Evolutionary conservation across 192 early-diverging fungal species (phyloP).

Genomic region (Globomyces pollinis-pini): DNA sequence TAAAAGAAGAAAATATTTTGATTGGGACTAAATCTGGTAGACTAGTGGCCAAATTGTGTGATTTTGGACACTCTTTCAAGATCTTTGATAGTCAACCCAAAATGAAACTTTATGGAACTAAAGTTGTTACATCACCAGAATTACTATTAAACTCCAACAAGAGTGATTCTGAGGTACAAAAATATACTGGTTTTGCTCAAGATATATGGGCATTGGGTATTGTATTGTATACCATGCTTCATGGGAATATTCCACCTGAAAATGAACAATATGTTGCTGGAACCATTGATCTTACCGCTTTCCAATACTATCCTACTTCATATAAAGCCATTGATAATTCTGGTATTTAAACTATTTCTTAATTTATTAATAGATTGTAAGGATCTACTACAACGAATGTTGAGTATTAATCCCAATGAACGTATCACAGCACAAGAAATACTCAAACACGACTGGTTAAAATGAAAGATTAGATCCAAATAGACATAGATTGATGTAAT

Average conservation of each 20-base stretch:
- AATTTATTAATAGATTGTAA: too few species aligned
- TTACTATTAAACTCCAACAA: too few species aligned
- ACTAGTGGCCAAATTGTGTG: conserved; percentile 6
- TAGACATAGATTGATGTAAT: too few species aligned
- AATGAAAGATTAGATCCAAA: too few species aligned
- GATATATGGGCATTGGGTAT: conserved; percentile 10
- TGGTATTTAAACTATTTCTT: too few species aligned
- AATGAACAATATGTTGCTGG: not conserved
- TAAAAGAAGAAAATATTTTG: conserved; percentile 14
- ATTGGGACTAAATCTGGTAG: not conserved
- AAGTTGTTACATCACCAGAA: not conserved
- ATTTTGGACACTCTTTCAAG: conserved; percentile 2
- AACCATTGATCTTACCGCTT: not conserved
- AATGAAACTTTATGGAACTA: not conserved
- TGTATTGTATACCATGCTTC: conserved; percentile 6
- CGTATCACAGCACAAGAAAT: too few species aligned
- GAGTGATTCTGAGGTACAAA: not conserved
- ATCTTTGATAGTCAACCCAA: not conserved
- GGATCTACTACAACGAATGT: too few species aligned
- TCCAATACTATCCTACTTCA: not conserved
- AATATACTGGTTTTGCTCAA: not conserved
- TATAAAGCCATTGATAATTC: not conserved
- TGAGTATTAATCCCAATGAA: too few species aligned
- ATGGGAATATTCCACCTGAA: not conserved
- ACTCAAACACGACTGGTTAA: too few species aligned